A percentile compares a stretch with the other conserved stretches of the same genome.
These are phyloP conservation scores for Venturia oleaginea DNA, from an alignment of 2,329 filamentous ascomycete species.

Conservation along the genomic window DNA sequence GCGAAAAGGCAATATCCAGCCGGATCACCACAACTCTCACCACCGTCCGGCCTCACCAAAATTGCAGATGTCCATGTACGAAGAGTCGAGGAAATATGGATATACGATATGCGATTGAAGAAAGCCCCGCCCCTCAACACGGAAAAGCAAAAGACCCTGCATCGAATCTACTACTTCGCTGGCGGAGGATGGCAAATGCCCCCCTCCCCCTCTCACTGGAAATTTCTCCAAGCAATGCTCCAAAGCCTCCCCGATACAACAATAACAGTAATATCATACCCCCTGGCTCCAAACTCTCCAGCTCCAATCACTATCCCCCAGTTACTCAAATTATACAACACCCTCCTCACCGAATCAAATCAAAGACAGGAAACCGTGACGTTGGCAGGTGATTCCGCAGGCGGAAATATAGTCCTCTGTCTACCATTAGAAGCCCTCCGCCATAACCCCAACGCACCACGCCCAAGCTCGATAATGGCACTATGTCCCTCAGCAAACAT, in stretches of 20 bases:
- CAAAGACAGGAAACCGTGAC: slow-evolving; percentile 35
- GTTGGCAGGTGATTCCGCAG: slow-evolving; percentile 47
- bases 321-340: slow-evolving; percentile 37
- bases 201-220: slow-evolving; percentile 44
- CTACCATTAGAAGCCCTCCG: slow-evolving; percentile 31
- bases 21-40: slow-evolving; percentile 32
- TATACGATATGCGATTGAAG: slow-evolving; percentile 35
- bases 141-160: slow-evolving; percentile 21
- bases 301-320: slow-evolving; percentile 40
- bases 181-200: slow-evolving; percentile 49
- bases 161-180: slow-evolving; percentile 43
- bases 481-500: slow-evolving; percentile 44
- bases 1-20: slow-evolving; percentile 24
- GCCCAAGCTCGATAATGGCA: slow-evolving; percentile 29
- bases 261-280: slow-evolving; percentile 40
- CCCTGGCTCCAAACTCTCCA: slow-evolving; percentile 45
- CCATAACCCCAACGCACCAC: slow-evolving; percentile 19
- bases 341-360: slow-evolving; percentile 31
- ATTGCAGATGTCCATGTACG: slow-evolving; percentile 32
- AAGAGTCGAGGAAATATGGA: slow-evolving; percentile 33
- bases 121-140: slow-evolving; percentile 13
- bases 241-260: slow-evolving; percentile 25
- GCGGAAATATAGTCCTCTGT: slow-evolving; percentile 43
- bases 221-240: slow-evolving; percentile 38
- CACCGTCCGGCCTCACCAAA: slow-evolving; percentile 25